Evolutionary conservation across 495 filamentous ascomycete genomes (phyloP).

Genomic region (Hyphodiscus hymeniophilus): DNA sequence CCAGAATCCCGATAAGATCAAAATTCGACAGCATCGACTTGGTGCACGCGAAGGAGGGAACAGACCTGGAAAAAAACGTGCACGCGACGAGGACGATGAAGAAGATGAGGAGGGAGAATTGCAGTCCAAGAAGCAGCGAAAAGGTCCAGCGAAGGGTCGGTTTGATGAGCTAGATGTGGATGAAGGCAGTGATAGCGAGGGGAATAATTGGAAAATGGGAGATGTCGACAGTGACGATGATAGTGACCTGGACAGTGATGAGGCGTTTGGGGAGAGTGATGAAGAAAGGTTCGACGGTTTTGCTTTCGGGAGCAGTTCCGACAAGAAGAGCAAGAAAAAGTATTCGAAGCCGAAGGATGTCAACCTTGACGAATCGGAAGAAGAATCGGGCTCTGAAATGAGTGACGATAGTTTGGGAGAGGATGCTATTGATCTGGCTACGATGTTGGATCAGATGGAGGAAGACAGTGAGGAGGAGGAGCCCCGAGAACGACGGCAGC

Average conservation of each 20-base stretch:
- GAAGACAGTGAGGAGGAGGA: slow-evolving; percentile 28
- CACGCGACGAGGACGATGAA: slow-evolving; percentile 28
- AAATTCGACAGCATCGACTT: slow-evolving; percentile 48
- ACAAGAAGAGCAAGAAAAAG: slow-evolving; percentile 35
- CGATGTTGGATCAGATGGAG: slow-evolving; percentile 68
- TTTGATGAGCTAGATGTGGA: slow-evolving; percentile 39
- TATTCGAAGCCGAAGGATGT: slow-evolving; percentile 27
- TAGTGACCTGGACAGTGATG: slow-evolving; percentile 82
- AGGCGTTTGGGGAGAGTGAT: slow-evolving; percentile 86
- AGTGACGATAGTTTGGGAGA: slow-evolving; percentile 67
- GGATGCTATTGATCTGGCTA: slow-evolving; percentile 77
- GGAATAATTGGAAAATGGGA: slow-evolving; percentile 79
- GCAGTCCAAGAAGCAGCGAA: slow-evolving; percentile 38
- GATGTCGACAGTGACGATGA: slow-evolving; percentile 69
- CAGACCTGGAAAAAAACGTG: slow-evolving; percentile 15
- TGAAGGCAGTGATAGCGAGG: slow-evolving; percentile 75
- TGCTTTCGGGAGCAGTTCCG: slow-evolving; percentile 60
- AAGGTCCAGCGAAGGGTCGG: slow-evolving; percentile 33
- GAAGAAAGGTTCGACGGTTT: slow-evolving; percentile 74
- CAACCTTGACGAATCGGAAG: slow-evolving; percentile 47
- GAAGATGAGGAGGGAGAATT: slow-evolving; percentile 44
- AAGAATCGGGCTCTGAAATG: slow-evolving; percentile 42
- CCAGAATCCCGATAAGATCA: slow-evolving; percentile 40
- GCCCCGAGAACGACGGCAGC: background rate
- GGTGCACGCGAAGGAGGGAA: slow-evolving; percentile 44